Conservation (phyloP, 2,329 filamentous ascomycete species). For the Parastagonospora nodorum region DNA sequence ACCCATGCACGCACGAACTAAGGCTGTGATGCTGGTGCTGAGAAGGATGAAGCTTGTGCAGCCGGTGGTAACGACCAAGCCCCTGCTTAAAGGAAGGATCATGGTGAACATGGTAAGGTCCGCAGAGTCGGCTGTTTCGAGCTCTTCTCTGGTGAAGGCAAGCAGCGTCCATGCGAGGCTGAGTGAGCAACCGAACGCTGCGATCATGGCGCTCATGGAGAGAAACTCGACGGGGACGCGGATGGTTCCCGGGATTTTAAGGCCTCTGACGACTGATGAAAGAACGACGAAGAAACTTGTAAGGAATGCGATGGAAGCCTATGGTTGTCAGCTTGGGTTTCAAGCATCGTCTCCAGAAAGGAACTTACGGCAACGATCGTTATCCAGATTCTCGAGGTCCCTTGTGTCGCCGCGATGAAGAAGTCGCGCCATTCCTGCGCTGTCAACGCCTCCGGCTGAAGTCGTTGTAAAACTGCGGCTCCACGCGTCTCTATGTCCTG, state of each 20-base stretch:
- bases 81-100: constrained; percentile 27
- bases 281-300: constrained; percentile 20
- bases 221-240: constrained; percentile 29
- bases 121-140: constrained; percentile 16
- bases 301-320: constrained; percentile 30
- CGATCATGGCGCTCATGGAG: constrained; percentile 27
- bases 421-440: constrained; percentile 26
- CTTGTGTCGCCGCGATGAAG: constrained; percentile 16
- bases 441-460: constrained; percentile 9
- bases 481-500: constrained; percentile 29
- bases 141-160: constrained; percentile 7
- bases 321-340: constrained; percentile 6
- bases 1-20: constrained; percentile 20
- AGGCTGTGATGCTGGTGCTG: constrained; percentile 18
- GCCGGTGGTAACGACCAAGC: constrained; percentile 23
- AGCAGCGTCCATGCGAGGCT: constrained; percentile 23
- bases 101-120: constrained; percentile 25
- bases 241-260: constrained; percentile 21
- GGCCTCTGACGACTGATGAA: constrained; percentile 15
- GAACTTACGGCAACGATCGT: constrained; percentile 30
- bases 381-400: constrained; percentile 27
- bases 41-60: constrained; percentile 21
- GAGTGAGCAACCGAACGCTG: constrained; percentile 27
- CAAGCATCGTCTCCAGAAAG: neutral
- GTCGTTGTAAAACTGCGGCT: constrained; percentile 13